Conservation (phyloP, 176 grass and related monocot species). For the Bonia amplexicaulis region DNA sequence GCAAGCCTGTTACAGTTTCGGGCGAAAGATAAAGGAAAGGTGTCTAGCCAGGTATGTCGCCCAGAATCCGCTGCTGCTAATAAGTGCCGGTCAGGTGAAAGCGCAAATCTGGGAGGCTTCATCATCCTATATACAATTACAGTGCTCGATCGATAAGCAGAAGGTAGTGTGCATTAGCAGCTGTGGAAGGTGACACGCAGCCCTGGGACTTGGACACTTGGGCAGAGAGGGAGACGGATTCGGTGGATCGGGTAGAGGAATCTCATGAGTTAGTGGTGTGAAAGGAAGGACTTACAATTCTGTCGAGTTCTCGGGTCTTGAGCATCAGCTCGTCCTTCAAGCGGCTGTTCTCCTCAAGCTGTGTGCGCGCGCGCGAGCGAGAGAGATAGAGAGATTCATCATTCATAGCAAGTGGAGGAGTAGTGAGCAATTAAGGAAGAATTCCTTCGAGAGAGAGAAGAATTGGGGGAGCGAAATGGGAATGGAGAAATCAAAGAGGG, state of each 20-base stretch:
- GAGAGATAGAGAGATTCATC: background rate
- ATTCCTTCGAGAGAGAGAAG: too few species aligned
- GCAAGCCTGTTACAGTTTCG: background rate
- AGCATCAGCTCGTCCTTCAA: conserved; percentile 77
- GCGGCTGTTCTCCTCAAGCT: conserved; percentile 83
- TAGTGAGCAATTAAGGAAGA: background rate
- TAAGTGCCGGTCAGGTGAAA: background rate
- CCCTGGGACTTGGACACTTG: background rate
- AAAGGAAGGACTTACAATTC: conserved; percentile 41
- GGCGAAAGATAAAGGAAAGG: background rate
- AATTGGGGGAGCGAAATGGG: background rate
- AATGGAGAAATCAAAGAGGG: background rate
- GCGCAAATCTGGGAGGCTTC: background rate
- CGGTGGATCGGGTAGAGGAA: background rate
- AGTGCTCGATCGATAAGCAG: background rate
- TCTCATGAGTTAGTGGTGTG: background rate
- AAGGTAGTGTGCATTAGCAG: background rate
- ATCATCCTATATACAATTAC: background rate
- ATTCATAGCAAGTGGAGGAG: background rate
- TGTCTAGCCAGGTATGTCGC: background rate
- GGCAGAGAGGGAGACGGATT: background rate
- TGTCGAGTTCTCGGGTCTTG: conserved; percentile 68
- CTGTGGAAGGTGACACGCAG: too few species aligned
- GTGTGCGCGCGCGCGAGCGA: background rate
- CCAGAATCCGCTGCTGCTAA: background rate